Percentiles rank a stretch among this genome's conserved stretches.
These are phyloP conservation scores for Tanacetum coccineum DNA, from an alignment of 129 eudicot species.

Conservation along the genomic window DNA sequence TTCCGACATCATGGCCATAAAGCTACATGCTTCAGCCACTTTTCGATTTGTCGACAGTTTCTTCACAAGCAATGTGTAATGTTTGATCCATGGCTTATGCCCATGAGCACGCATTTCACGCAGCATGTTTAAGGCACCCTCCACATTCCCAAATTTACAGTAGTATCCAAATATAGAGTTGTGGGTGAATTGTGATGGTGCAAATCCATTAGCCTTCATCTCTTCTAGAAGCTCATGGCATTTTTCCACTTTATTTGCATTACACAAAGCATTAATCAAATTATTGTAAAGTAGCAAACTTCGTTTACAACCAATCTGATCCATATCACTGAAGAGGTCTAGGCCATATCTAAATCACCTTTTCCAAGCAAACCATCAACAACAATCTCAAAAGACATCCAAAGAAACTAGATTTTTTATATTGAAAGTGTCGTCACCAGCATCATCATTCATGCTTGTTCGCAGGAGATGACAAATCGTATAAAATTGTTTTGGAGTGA, in stretches of 20 bases:
- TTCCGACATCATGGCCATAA: conserved; percentile 47
- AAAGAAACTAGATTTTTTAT: conserved; percentile 22
- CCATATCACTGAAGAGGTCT: conserved; percentile 37
- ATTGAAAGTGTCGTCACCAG: conserved; percentile 6
- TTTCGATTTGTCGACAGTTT: conserved; percentile 49
- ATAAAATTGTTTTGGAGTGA: too few relatives aligned
- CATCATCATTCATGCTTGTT: conserved; percentile 31
- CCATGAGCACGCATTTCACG: conserved; percentile 65
- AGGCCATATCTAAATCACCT: too few relatives aligned
- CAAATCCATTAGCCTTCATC: conserved; percentile 53
- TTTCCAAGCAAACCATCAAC: too few relatives aligned
- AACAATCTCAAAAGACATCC: conserved; percentile 14
- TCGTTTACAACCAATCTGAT: conserved; percentile 39
- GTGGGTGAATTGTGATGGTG: conserved; percentile 77
- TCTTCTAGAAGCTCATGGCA: conserved; percentile 61
- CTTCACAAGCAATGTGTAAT: conserved; percentile 66
- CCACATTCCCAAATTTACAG: conserved; percentile 62
- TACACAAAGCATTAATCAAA: conserved; percentile 55
- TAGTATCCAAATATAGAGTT: conserved; percentile 72
- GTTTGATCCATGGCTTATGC: conserved; percentile 88
- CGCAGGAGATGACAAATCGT: too few relatives aligned
- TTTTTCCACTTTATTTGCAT: conserved; percentile 50
- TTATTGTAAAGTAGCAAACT: conserved; percentile 64
- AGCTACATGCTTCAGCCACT: conserved; percentile 54
- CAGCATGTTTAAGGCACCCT: conserved; percentile 48